Evolutionary conservation across 2,329 filamentous ascomycete genomes (phyloP).

Genomic region (Aureobasidium sp.): DNA sequence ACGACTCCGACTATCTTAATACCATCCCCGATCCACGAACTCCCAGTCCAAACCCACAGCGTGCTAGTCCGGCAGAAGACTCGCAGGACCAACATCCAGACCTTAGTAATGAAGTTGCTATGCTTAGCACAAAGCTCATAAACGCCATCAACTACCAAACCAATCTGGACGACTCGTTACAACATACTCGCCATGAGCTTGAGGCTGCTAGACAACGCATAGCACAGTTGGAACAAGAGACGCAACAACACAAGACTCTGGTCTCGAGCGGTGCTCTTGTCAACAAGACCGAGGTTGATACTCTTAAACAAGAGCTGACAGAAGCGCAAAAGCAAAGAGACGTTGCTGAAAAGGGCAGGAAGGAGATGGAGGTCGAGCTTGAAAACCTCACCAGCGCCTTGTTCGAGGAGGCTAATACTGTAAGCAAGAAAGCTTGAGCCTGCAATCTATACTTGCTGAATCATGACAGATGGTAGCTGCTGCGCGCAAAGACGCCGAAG

Average conservation of each 20-base stretch:
- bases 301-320: constrained; percentile 35
- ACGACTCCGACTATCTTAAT: constrained; percentile 17
- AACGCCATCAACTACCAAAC: constrained; percentile 97
- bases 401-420: constrained; percentile 96
- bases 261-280: constrained; percentile 70
- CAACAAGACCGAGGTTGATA: constrained; percentile 53
- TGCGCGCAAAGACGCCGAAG: constrained; percentile 78
- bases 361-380: constrained; percentile 83
- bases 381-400: constrained; percentile 84
- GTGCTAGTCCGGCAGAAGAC: constrained; percentile 11
- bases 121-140: constrained; percentile 89
- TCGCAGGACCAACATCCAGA: constrained; percentile 42
- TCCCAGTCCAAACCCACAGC: constrained; percentile 17
- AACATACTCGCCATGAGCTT: constrained; percentile 74
- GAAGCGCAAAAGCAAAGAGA: constrained; percentile 36
- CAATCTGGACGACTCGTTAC: constrained; percentile 78
- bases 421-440: constrained; percentile 31
- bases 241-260: constrained; percentile 61
- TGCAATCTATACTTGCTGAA: constrained; percentile 23
- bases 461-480: constrained; percentile 71
- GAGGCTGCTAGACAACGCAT: constrained; percentile 64
- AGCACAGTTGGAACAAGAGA: constrained; percentile 60
- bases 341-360: constrained; percentile 58
- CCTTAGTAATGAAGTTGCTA: constrained; percentile 70
- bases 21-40: constrained; percentile 19